Percentiles rank a stretch among this genome's conserved stretches.
phyloP scores from a whole-genome alignment of 2,329 filamentous ascomycete genomes.

The Trichoderma sp. region DNA sequence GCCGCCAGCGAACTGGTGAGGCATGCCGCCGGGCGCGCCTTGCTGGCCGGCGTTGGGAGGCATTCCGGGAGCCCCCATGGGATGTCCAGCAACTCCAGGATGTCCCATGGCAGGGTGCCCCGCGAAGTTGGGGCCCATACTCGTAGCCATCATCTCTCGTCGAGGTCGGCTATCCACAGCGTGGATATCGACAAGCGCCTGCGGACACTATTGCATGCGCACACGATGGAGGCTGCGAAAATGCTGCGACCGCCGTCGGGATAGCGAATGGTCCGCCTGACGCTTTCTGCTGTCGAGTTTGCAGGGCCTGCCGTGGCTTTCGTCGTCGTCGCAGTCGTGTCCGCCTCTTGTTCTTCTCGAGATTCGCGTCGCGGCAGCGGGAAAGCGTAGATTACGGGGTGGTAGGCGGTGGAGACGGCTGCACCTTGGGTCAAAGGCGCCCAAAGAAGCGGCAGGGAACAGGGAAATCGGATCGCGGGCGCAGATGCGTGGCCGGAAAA shows the following conservation, averaged over 20 bases:
- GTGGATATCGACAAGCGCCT: slow-evolving; percentile 60
- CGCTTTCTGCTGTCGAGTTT: neutral
- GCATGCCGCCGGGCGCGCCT: slow-evolving; percentile 66
- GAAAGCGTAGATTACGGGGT: slow-evolving; percentile 30
- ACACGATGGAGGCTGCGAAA: slow-evolving; percentile 35
- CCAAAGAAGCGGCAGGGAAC: slow-evolving; percentile 2
- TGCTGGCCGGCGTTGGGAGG: slow-evolving; percentile 70
- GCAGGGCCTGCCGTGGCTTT: neutral
- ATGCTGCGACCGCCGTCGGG: slow-evolving; percentile 22
- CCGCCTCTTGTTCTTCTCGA: neutral
- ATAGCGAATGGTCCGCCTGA: neutral
- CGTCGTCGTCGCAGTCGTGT: neutral
- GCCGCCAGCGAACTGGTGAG: slow-evolving; percentile 63
- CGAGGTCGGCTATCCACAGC: slow-evolving; percentile 57
- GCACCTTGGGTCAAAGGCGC: neutral
- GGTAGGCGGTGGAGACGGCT: slow-evolving; percentile 21
- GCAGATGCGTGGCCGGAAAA: slow-evolving; percentile 27
- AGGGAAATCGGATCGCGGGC: slow-evolving; percentile 8
- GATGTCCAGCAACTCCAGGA: slow-evolving; percentile 68
- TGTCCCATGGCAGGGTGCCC: slow-evolving; percentile 74
- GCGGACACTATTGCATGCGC: slow-evolving; percentile 53
- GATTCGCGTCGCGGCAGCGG: slow-evolving; percentile 25
- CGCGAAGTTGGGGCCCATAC: slow-evolving; percentile 63
- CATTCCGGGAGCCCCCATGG: slow-evolving; percentile 61
- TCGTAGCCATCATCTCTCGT: slow-evolving; percentile 66